Evolutionary conservation across 805 yeast species (phyloP), one percentile per base, ranked within the genome.

Genomic region (Metschnikowia kunwiensis): DNA sequence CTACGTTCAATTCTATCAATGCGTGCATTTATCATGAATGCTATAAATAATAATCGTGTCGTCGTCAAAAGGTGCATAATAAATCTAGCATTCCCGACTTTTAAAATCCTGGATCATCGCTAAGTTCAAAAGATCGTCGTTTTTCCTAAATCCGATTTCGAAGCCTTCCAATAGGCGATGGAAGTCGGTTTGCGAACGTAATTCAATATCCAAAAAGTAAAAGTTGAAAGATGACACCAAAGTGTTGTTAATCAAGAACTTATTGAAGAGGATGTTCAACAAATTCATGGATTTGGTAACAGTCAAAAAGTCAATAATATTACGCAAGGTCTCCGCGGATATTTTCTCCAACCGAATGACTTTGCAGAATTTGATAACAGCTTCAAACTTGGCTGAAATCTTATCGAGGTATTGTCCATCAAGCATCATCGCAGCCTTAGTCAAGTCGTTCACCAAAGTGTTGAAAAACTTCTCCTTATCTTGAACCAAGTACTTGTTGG

Each of bases 181-280:
- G 17, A 54, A 52, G 15, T 61, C 64, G 7, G 36, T 37, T 1
- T 32, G 11, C 9, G 47, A 45, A 24, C 24, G 24, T 17, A 63
- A 26, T 15, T 43, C 35, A 6, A 58, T 50, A 34, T 60, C 59
- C 43, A 65, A 40, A 33, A 61, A 60, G 34, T 60, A 63, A 30
- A 61, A 61, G 40, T 59, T 61, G 18, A 65, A 22, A 6, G 55
- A 32, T 11, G 48, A 42, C 8, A 56, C 29, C 13, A 52, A 35
- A 4, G 38, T 27, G 14, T 42, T 36, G 20, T 36, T 39, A 16
- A 49, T 38, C 24, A 55, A 30, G 15, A 63, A 46, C 42, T 63
- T 61, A 28, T 44, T 48, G 32, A 61, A 38, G 13, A 67, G 39
- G 17, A 61, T 37, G 30, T 53, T 53, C 38, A 65, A 49, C 5